A percentile compares a stretch with the other conserved stretches of the same genome.
These are phyloP conservation scores for Apiospora aurea DNA, from an alignment of 2,329 filamentous ascomycete species.

Conservation along the genomic window DNA sequence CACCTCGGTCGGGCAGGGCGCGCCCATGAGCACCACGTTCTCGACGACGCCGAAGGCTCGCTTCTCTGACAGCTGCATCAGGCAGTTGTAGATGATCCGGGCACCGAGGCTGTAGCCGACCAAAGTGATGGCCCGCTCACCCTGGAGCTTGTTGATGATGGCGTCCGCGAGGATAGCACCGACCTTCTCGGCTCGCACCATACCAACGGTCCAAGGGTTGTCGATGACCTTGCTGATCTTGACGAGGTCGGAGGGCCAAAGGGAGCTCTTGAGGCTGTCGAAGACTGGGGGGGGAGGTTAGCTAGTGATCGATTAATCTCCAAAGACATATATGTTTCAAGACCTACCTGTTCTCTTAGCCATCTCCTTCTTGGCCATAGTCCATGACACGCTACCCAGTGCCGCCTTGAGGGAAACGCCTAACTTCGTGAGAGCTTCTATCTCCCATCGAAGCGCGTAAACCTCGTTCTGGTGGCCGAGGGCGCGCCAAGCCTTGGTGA, in stretches of 20 bases:
- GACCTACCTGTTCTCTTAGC: slow-evolving; percentile 51
- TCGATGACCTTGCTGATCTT: slow-evolving; percentile 79
- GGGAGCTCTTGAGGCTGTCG: slow-evolving; percentile 61
- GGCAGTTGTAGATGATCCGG: slow-evolving; percentile 81
- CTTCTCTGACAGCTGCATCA: slow-evolving; percentile 77
- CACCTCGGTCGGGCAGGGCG: slow-evolving; percentile 76
- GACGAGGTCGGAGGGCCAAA: slow-evolving; percentile 69
- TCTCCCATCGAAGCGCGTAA: slow-evolving; percentile 86
- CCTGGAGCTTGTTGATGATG: slow-evolving; percentile 81
- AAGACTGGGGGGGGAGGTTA: slow-evolving; percentile 51
- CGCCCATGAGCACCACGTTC: slow-evolving; percentile 82
- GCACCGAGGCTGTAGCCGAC: slow-evolving; percentile 85
- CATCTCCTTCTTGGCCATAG: slow-evolving; percentile 64
- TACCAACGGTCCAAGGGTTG: slow-evolving; percentile 81
- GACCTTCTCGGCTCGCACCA: slow-evolving; percentile 76
- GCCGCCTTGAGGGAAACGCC: slow-evolving; percentile 80
- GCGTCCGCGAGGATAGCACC: slow-evolving; percentile 79
- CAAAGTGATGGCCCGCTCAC: slow-evolving; percentile 80
- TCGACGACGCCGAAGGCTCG: slow-evolving; percentile 86
- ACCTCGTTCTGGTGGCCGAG: slow-evolving; percentile 77
- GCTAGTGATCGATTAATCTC: not conserved
- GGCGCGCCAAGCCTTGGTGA: slow-evolving; percentile 79
- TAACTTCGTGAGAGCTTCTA: slow-evolving; percentile 77
- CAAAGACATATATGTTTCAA: slow-evolving; percentile 11
- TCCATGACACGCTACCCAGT: slow-evolving; percentile 83